Base-by-base conservation (phyloP, 2,329 filamentous ascomycete species). In the Calonectria crousiana region DNA sequence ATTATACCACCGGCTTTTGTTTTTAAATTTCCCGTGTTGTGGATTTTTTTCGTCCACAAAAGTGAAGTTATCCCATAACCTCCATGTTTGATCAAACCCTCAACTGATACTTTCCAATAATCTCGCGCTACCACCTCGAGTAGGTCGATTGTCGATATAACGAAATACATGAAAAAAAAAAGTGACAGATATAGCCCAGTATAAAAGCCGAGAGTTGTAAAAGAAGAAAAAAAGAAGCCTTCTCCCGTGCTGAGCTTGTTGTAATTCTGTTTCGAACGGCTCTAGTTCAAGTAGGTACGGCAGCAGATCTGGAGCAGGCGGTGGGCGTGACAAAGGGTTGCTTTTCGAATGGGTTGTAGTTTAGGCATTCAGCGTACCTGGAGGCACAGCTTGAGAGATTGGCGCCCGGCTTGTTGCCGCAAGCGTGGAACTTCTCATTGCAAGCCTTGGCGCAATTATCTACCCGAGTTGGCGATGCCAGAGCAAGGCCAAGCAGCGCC, bases 321-420 rank as follows among this genome's bases (percentile, higher is more conserved):
- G 36, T 62, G 32, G 56, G 56, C 16, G 56, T 62, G 56, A 62
- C 56, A 20, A 62, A 62, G 18, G 56, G 56, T 23, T 62, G 56
- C 26, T 62, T 41, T 20, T 41, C 56, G 34, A 62, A 62, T 4
- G 56, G 56, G 14, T 62, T 62, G 36, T 62, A 62, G 14, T 62
- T 62, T 6, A 62, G 36, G 34, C 56, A 62, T n/a, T 34, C 36
- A 9, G 56, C 56, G n/a, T 62, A 62, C 16, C 18, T 41, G 14
- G 56, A 62, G 26, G 34, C 56, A 6, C 56, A 62, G 8, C 34
- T 62, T 1, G 56, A 41, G 14, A 41, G 34, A 34, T 62, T 62
- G 34, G 56, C 56, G 3, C 36, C 36, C 14, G 34, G 23, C 34
- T 62, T 41, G 56, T 11, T 28, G 16, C 34, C 34, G 10, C 56